phyloP scores from a whole-genome alignment of 495 filamentous ascomycete species.

The Talaromyces borbonicus region DNA sequence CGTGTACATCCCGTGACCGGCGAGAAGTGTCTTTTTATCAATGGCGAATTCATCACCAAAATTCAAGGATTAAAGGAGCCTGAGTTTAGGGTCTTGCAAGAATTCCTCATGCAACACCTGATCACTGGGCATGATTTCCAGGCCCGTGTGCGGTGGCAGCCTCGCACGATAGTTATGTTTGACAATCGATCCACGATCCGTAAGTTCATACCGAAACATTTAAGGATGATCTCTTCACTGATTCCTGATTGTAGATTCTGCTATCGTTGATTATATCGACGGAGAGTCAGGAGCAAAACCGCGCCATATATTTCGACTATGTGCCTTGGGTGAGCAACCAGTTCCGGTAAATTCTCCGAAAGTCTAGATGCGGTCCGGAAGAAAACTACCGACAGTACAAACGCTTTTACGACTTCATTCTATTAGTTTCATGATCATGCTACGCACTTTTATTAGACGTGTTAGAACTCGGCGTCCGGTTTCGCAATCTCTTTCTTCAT shows the following conservation, averaged over 20 bases:
- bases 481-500: too few relatives aligned
- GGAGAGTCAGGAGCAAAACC: conserved; percentile 34
- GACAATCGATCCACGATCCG: conserved; percentile 54
- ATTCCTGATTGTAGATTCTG: conserved; percentile 30
- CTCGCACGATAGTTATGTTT: conserved; percentile 79
- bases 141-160: conserved; percentile 73
- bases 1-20: conserved; percentile 68
- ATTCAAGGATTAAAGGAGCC: conserved; percentile 62
- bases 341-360: conserved; percentile 29
- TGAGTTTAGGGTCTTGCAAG: conserved; percentile 52
- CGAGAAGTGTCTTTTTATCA: conserved; percentile 71
- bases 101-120: conserved; percentile 85
- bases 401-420: too few relatives aligned
- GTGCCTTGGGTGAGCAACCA: conserved; percentile 41
- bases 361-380: too few relatives aligned
- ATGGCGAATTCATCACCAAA: conserved; percentile 70
- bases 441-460: too few relatives aligned
- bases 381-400: not conserved
- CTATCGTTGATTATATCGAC: conserved; percentile 44
- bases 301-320: conserved; percentile 45
- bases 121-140: conserved; percentile 79
- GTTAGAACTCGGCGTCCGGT: too few relatives aligned
- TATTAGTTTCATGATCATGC: too few relatives aligned
- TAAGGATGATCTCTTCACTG: conserved; percentile 1
- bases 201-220: conserved; percentile 31